Percentiles rank a stretch among this genome's conserved stretches.
Conservation (phyloP, 768 basidiomycete species). For the Panaeolus cyanescens region DNA sequence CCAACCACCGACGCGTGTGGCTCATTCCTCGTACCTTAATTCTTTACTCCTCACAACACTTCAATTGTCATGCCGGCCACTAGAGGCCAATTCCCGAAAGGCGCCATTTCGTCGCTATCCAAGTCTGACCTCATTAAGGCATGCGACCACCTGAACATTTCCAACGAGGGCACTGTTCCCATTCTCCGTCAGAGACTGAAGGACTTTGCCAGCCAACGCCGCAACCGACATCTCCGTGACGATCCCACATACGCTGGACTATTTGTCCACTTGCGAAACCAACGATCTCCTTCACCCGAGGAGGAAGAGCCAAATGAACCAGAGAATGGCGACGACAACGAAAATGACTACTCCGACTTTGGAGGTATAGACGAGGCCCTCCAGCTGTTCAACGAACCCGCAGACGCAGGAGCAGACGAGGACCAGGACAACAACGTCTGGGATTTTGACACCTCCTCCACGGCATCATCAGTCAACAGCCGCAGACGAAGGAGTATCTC, state of each 20-base stretch:
- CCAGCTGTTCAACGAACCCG: background rate
- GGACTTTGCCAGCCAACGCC: background rate
- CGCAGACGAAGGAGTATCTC: background rate
- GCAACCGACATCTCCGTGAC: background rate
- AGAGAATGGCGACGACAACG: background rate
- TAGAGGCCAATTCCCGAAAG: background rate
- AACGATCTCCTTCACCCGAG: background rate
- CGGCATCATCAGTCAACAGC: background rate
- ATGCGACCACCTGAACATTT: background rate
- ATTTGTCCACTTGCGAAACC: background rate
- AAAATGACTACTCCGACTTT: no score
- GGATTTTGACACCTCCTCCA: background rate
- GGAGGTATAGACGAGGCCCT: no score
- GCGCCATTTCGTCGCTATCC: background rate
- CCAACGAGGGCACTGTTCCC: background rate
- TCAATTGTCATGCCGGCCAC: constrained; percentile 6
- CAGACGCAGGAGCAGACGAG: background rate
- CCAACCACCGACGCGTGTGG: no score
- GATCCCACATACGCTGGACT: background rate
- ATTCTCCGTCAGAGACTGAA: background rate
- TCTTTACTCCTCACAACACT: no score
- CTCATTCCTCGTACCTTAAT: no score
- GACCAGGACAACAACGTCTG: background rate
- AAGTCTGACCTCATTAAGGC: background rate
- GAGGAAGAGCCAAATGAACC: background rate